Conservation (phyloP, 1,139 yeast genomes). For the Meyerozyma guilliermondii region DNA sequence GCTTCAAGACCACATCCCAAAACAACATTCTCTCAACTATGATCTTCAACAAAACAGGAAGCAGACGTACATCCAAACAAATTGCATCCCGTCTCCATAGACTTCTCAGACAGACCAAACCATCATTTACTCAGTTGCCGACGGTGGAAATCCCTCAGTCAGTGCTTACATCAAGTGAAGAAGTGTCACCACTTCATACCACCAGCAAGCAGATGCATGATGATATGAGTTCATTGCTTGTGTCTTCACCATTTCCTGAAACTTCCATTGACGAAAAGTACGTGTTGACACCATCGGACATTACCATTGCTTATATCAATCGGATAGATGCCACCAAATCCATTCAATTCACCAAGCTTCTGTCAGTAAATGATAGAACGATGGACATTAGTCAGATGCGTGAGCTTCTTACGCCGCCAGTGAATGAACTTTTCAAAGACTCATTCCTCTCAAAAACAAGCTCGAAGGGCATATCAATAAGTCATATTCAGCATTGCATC, state of each 20-base stretch:
- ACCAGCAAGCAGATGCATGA: background rate
- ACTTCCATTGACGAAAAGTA: background rate
- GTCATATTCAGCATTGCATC: background rate
- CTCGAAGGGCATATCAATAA: background rate
- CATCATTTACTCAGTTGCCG: background rate
- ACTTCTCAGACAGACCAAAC: background rate
- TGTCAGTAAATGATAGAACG: background rate
- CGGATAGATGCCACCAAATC: background rate
- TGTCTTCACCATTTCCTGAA: background rate
- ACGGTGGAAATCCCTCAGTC: background rate
- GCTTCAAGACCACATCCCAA: constrained; percentile 18
- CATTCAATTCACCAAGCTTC: background rate
- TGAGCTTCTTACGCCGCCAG: background rate
- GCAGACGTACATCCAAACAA: constrained; percentile 35
- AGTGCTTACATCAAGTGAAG: background rate
- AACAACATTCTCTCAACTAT: constrained; percentile 40
- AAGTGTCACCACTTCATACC: background rate
- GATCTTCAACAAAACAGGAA: constrained; percentile 35
- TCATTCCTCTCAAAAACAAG: background rate
- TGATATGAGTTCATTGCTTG: background rate
- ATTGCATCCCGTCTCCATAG: constrained; percentile 27
- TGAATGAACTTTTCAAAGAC: background rate
- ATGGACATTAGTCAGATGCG: background rate
- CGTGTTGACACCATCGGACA: background rate
- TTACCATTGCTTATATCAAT: background rate